A percentile compares a stretch with the other conserved stretches of the same genome.
Conservation (phyloP, 768 basidiomycete genomes). For the Kwoniella sp. region DNA sequence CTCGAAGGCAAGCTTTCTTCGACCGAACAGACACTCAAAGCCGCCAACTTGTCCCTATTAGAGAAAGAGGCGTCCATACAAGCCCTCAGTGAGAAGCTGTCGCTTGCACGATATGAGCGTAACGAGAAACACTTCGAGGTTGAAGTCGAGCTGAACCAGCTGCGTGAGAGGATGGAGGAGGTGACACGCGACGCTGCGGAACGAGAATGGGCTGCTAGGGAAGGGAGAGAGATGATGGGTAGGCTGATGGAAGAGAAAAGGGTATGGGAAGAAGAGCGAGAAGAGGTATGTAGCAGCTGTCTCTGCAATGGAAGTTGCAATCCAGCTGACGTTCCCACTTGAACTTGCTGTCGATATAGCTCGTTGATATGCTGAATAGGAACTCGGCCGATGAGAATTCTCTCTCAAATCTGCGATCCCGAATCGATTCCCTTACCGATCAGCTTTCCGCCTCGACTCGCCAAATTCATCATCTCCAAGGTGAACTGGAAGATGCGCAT, state of each 20-base stretch:
- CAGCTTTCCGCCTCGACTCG: constrained; percentile 8
- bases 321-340: neutral
- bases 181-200: constrained; percentile 7
- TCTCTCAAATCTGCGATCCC: neutral
- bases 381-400: constrained; percentile 7
- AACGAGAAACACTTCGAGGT: constrained; percentile 28
- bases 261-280: constrained; percentile 17
- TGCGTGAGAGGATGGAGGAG: constrained; percentile 28
- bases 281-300: constrained; percentile 19
- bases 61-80: constrained; percentile 26
- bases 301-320: neutral
- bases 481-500: constrained; percentile 18
- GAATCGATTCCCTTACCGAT: constrained; percentile 6
- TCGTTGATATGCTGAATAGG: constrained; percentile 24
- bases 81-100: constrained; percentile 27
- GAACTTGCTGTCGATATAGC: constrained; percentile 1
- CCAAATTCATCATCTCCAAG: constrained; percentile 3
- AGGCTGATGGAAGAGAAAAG: constrained; percentile 23
- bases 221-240: constrained; percentile 15
- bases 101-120: constrained; percentile 24
- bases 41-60: neutral
- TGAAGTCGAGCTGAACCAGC: constrained; percentile 22
- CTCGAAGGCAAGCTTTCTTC: neutral
- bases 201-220: constrained; percentile 19
- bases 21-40: neutral